phyloP scores from a whole-genome alignment of 345 rosid species.

The Nasturtium officinale region DNA sequence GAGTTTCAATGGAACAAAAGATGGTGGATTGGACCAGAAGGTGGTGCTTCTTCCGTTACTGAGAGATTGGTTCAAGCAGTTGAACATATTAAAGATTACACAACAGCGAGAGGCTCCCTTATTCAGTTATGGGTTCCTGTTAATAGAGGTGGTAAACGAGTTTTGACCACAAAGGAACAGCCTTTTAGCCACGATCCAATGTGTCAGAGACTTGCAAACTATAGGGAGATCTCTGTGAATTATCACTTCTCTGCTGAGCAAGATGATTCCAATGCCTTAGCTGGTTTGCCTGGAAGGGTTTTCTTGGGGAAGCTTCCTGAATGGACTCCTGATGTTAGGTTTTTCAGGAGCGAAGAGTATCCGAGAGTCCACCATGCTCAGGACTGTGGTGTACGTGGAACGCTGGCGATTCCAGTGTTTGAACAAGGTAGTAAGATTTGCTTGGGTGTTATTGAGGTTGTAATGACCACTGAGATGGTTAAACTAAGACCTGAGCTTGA shows the following conservation, averaged over 20 bases:
- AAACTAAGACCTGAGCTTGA: conserved; percentile 73
- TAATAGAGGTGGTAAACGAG: conserved; percentile 62
- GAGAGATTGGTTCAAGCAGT: conserved; percentile 74
- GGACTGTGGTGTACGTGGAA: conserved; percentile 72
- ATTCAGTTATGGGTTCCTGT: conserved; percentile 91
- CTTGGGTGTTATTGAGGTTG: conserved; percentile 92
- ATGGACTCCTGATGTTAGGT: conserved; percentile 96
- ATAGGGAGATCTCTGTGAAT: conserved; percentile 71
- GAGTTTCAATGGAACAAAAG: conserved; percentile 47
- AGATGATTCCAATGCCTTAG: conserved; percentile 60
- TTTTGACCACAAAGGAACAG: conserved; percentile 68
- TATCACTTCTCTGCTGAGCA: conserved; percentile 76
- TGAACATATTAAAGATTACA: conserved; percentile 55
- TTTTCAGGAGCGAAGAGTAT: conserved; percentile 85
- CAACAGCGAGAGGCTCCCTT: conserved; percentile 67
- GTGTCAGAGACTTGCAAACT: conserved; percentile 66
- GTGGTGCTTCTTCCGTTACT: conserved; percentile 54
- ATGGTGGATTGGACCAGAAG: conserved; percentile 80
- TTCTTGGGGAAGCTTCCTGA: conserved; percentile 84
- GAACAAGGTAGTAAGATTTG: conserved; percentile 83
- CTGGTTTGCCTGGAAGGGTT: conserved; percentile 87
- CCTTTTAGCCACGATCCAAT: conserved; percentile 65
- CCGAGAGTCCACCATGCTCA: conserved; percentile 76
- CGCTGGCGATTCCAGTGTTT: conserved; percentile 88
- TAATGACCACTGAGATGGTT: conserved; percentile 70